Percentiles rank a stretch among this genome's conserved stretches.
Conservation (phyloP, 495 filamentous ascomycete species). For the Tuber aestivum region DNA sequence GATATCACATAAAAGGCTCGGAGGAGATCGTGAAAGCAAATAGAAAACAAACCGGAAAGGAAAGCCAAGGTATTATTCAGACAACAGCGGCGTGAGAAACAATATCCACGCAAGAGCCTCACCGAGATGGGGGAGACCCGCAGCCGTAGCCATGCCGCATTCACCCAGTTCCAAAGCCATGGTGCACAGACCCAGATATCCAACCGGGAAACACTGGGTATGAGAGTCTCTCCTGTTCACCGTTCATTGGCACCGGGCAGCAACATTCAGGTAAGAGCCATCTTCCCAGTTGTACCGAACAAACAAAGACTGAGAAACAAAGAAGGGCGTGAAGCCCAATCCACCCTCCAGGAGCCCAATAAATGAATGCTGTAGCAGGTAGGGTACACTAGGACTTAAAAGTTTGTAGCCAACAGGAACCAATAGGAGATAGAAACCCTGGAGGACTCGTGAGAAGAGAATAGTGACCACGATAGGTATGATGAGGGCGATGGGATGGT, state of each 20-base stretch:
- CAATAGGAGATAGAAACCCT: background rate
- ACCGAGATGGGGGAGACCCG: background rate
- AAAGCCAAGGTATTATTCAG: background rate
- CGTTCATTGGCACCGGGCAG: background rate
- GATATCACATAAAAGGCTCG: background rate
- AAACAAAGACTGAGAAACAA: background rate
- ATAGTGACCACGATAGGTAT: background rate
- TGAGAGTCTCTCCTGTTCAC: background rate
- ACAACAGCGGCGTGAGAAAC: background rate
- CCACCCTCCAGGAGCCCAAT: background rate
- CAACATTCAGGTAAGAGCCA: background rate
- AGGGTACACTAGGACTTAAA: background rate
- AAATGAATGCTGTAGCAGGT: background rate
- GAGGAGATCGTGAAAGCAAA: background rate
- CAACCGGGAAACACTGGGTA: background rate
- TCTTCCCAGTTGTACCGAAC: constrained; percentile 2
- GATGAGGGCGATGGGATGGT: background rate
- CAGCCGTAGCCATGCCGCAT: background rate
- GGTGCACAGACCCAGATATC: background rate
- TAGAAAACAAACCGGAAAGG: constrained; percentile 2
- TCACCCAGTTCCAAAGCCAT: background rate
- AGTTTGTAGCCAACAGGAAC: background rate
- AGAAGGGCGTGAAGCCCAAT: background rate
- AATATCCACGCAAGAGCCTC: background rate
- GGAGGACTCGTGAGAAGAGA: background rate